A percentile compares a stretch with the other conserved stretches of the same genome.
Evolutionary conservation across 2,329 filamentous ascomycete genomes (phyloP).

Genomic region (Neurospora crassa): DNA sequence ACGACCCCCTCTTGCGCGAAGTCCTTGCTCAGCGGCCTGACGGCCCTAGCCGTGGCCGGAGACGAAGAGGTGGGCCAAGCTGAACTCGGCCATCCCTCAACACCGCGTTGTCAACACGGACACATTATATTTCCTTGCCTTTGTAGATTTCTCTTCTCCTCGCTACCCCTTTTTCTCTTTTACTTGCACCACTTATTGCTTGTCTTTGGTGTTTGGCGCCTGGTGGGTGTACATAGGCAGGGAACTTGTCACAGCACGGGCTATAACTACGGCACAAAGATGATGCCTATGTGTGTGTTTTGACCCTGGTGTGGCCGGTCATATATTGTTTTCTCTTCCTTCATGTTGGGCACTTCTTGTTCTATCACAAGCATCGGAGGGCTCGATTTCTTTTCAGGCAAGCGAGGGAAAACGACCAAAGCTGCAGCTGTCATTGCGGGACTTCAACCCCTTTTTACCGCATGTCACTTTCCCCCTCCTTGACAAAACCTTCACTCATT

Average conservation of each 20-base stretch:
- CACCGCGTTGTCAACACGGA: neutral
- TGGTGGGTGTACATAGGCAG: neutral
- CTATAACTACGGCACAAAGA: neutral
- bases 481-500: neutral
- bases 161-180: neutral
- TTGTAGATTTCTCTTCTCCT: conserved; percentile 5
- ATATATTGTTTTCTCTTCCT: neutral
- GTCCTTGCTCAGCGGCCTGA: conserved; percentile 81
- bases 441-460: neutral
- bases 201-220: neutral
- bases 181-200: neutral
- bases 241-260: neutral
- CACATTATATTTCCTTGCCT: conserved; percentile 9
- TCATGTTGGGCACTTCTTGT: neutral
- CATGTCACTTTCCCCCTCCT: neutral
- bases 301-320: neutral
- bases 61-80: conserved; percentile 49
- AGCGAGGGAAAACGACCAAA: neutral
- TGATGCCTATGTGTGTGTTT: neutral
- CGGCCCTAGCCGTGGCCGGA: conserved; percentile 69
- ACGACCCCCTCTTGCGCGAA: conserved; percentile 70
- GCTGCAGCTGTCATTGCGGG: neutral
- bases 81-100: conserved; percentile 8
- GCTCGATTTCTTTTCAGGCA: neutral
- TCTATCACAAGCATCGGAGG: neutral